Conservation (phyloP, 805 yeast genomes). For the Saturnispora gosingensis region DNA sequence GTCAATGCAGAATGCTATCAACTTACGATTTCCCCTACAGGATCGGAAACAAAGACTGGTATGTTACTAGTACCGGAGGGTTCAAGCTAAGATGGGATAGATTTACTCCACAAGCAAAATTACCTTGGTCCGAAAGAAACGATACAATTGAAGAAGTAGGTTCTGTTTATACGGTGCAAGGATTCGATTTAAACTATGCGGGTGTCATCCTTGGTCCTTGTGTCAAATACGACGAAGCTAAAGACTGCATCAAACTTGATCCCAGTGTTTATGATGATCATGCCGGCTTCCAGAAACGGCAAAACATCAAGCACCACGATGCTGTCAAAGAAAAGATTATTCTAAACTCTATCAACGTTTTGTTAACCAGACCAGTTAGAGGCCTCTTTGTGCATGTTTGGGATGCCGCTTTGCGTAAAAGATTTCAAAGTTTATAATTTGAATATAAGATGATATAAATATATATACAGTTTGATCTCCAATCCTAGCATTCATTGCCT, state of each 20-base stretch:
- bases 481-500: no score
- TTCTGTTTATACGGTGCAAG: conserved; percentile 39
- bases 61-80: conserved; percentile 33
- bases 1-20: conserved; percentile 35
- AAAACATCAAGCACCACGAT: conserved; percentile 30
- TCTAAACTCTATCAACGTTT: conserved; percentile 35
- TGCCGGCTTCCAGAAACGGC: conserved; percentile 37
- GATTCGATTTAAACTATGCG: conserved; percentile 39
- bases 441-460: not conserved
- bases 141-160: conserved; percentile 41
- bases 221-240: conserved; percentile 30
- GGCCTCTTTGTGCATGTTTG: conserved; percentile 36
- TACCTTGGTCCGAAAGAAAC: conserved; percentile 38
- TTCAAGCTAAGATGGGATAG: conserved; percentile 40
- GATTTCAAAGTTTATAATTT: conserved; percentile 16
- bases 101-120: conserved; percentile 30
- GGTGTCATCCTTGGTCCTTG: conserved; percentile 38
- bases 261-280: conserved; percentile 35
- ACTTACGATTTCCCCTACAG: conserved; percentile 41
- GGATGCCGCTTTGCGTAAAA: conserved; percentile 30
- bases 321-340: conserved; percentile 32
- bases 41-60: conserved; percentile 37
- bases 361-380: conserved; percentile 37
- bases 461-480: not conserved
- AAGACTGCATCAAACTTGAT: conserved; percentile 27